Evolutionary conservation across 2,329 filamentous ascomycete genomes (phyloP), one percentile per base, ranked within the genome.

Genomic region (Pezicula radicicola): DNA sequence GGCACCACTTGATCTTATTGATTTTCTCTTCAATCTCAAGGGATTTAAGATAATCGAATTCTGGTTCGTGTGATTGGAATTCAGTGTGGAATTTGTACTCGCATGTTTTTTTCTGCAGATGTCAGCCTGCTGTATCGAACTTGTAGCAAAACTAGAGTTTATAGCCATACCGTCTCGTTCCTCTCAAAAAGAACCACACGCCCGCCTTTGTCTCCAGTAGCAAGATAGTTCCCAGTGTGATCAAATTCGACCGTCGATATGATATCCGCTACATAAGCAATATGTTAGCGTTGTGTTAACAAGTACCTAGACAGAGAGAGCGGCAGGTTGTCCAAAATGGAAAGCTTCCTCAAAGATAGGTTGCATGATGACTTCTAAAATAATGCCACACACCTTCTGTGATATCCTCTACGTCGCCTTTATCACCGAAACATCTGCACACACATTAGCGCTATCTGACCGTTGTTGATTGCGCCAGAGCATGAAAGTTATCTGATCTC

Each of bases 1-100:
- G 87, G 73, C 94, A 99, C 94, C 94, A 99, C 74, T 97, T 99
- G 77, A 99, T 99, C 80, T 99, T 99, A 82, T 99, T 99, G 81
- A 99, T 99, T 78, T 99, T 99, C 75, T 99, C 94, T 80, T 99
- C 94, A 68, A 99, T 99, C 75, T 99, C 94, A 63, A 99, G 82
- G 33, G 94, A 99, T 75, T 99, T 99, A 60, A 99, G 84, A 72
- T 99, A 99, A 73, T 99, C 94, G 73, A 99, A 99, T 74, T 99
- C 94, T 58, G 94, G 94, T 71, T 99, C 94, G 76, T 99, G 94
- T 64, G 94, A 99, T 77, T 99, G 94, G 66, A 99, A 99, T 70
- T 99, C 94, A 71, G 94, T 99, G 73, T 99, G 94, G 72, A 99
- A 99, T 73, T 97, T 99, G 81, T 99, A 99, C 74, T 99, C 94